Conservation (phyloP, 106 monocot genomes). For the Apostasia shenzhenica region DNA sequence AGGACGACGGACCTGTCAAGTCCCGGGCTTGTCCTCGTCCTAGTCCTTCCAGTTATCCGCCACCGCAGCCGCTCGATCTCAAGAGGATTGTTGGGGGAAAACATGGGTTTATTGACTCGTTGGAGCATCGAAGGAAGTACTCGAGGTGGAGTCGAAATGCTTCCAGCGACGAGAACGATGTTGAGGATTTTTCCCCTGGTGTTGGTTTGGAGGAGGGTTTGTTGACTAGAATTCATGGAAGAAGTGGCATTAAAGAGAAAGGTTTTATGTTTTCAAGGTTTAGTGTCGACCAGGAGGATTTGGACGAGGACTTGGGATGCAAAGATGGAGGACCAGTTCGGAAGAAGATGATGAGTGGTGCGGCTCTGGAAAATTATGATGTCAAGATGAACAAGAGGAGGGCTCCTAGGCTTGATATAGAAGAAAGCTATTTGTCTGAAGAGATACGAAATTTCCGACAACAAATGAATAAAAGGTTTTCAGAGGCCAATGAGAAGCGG, state of each 20-base stretch:
- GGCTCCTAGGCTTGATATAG: conserved; percentile 18
- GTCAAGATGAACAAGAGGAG: conserved; percentile 48
- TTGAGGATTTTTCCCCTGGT: conserved; percentile 16
- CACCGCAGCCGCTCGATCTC: conserved; percentile 25
- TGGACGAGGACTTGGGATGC: conserved; percentile 14
- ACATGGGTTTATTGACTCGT: conserved; percentile 8
- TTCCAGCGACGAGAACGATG: conserved; percentile 39
- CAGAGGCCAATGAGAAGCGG: conserved; percentile 1
- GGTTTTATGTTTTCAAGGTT: conserved; percentile 18
- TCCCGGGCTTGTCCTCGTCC: neutral
- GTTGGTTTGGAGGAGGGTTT: conserved; percentile 1
- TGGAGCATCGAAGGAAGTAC: conserved; percentile 35
- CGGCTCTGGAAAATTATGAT: conserved; percentile 62
- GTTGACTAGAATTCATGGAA: neutral
- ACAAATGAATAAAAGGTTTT: conserved; percentile 37
- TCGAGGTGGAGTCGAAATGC: conserved; percentile 40
- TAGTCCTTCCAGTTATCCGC: neutral
- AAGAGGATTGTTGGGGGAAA: conserved; percentile 30
- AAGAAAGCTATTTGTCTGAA: conserved; percentile 13
- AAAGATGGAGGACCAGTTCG: conserved; percentile 4
- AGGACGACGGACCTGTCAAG: conserved; percentile 66
- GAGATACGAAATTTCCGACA: conserved; percentile 43
- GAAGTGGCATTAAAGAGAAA: neutral
- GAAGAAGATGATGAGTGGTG: conserved; percentile 53
- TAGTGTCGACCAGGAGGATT: conserved; percentile 13